phyloP scores from a whole-genome alignment of 495 filamentous ascomycete species.

The Tricharina praecox region DNA sequence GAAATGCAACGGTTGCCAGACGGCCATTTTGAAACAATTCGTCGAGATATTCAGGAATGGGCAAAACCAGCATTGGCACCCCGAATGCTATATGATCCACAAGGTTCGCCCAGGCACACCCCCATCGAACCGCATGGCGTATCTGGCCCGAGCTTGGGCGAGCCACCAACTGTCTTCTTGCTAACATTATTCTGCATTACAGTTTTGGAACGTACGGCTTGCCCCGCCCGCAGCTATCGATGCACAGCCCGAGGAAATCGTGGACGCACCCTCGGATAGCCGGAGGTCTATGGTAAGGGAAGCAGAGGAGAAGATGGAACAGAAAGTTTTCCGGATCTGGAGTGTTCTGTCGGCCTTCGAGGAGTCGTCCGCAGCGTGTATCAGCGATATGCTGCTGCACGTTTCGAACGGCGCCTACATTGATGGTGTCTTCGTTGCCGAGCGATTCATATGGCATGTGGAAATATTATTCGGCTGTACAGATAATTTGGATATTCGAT shows the following conservation, averaged over 20 bases:
- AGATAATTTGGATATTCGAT: constrained; percentile 60
- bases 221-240: constrained; percentile 33
- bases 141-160: no score
- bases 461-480: constrained; percentile 82
- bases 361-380: constrained; percentile 92
- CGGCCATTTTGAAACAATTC: constrained; percentile 97
- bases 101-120: constrained; percentile 37
- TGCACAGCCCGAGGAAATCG: constrained; percentile 34
- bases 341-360: constrained; percentile 93
- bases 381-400: constrained; percentile 97
- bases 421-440: constrained; percentile 89
- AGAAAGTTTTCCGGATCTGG: constrained; percentile 97
- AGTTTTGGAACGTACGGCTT: constrained; percentile 93
- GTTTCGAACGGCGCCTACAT: constrained; percentile 96
- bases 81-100: constrained; percentile 99
- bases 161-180: no score
- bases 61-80: constrained; percentile 98
- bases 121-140: no score
- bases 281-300: constrained; percentile 59
- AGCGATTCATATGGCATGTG: constrained; percentile 89
- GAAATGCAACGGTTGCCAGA: constrained; percentile 89
- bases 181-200: no score
- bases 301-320: constrained; percentile 87
- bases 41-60: constrained; percentile 97
- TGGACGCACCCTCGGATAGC: constrained; percentile 42